Base-by-base conservation (phyloP, 352 stramenopile genomes). In the Phytophthora pinifolia region DNA sequence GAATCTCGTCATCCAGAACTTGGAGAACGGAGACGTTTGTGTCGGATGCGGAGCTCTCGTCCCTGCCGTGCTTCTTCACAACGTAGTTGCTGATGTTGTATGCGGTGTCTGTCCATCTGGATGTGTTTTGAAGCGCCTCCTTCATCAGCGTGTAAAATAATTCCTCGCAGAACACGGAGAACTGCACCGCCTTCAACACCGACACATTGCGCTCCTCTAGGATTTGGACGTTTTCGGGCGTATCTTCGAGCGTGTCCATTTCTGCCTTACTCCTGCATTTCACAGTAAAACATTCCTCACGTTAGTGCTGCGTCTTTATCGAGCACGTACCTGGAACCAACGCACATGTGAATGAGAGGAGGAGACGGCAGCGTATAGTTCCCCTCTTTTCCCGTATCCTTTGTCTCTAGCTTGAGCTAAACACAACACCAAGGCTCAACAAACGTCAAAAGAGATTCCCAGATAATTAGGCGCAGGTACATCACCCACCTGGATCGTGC, bases 131-230 rank as follows among this genome's bases (percentile, higher is more conserved):
- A 37, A 93, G 59, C 9, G 83, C 82, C 45, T 93, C 85, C 47
- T 87, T 76, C 85, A 95, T 92, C 27, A 92, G 37, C 7, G 69
- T 89, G 54, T 91, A 78, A 57, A 95, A 95, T 0, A 90, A 58
- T 55, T 95, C 85, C 70, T 93, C 83, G 33, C 81, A 93, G 44
- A 92, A 95, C 1, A 95, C 77, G 2, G 85, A 92, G 48, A 92
- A 92, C 67, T 93, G 85, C 9, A 95, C 81, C 0, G 79, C 81
- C 56, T 86, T 84, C 4, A 95, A 54, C 52, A 92, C 64, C 6
- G 74, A 83, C 20, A 67, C 52, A 35, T 95, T 95, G 27, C 79
- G 78, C 30, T 85, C 79, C 4, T 91, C 67, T 18, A 92, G 50
- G 6, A 72, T 60, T 48, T 84, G 79, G 0, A 76, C 27, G n/a